Conservation (phyloP, 768 basidiomycete species). For the Baorangia bicolor region DNA sequence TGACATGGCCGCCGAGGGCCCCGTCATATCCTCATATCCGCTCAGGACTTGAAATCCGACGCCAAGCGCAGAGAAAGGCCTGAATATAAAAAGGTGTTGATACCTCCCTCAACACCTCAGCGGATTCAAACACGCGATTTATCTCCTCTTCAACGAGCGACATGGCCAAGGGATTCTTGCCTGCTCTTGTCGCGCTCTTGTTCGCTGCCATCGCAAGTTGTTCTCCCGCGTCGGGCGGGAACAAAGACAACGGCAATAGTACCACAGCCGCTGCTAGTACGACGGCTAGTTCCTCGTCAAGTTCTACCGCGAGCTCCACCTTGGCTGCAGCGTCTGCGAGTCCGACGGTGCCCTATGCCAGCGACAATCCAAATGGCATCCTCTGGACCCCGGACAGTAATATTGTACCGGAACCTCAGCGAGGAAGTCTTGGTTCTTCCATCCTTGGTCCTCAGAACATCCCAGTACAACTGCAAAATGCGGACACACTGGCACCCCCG, state of each 20-base stretch:
- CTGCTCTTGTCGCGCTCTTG: slow-evolving; percentile 1
- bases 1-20: too few species aligned
- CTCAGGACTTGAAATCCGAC: not conserved
- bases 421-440: slow-evolving; percentile 42
- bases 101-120: not conserved
- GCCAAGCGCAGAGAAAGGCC: not conserved
- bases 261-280: not conserved
- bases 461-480: slow-evolving; percentile 52
- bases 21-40: not conserved
- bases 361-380: slow-evolving; percentile 41
- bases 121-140: not conserved
- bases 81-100: not conserved
- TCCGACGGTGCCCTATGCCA: slow-evolving; percentile 43
- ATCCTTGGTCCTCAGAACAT: slow-evolving; percentile 58
- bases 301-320: not conserved
- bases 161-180: slow-evolving; percentile 6
- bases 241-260: not conserved
- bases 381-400: slow-evolving; percentile 35
- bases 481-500: slow-evolving; percentile 57
- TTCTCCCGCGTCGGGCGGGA: not conserved
- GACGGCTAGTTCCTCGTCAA: not conserved
- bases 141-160: not conserved
- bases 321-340: slow-evolving; percentile 29
- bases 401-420: slow-evolving; percentile 39
- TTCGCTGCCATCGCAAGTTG: slow-evolving; percentile 1